phyloP scores from a whole-genome alignment of 2,329 filamentous ascomycete species.

The Fusarium chuoi region DNA sequence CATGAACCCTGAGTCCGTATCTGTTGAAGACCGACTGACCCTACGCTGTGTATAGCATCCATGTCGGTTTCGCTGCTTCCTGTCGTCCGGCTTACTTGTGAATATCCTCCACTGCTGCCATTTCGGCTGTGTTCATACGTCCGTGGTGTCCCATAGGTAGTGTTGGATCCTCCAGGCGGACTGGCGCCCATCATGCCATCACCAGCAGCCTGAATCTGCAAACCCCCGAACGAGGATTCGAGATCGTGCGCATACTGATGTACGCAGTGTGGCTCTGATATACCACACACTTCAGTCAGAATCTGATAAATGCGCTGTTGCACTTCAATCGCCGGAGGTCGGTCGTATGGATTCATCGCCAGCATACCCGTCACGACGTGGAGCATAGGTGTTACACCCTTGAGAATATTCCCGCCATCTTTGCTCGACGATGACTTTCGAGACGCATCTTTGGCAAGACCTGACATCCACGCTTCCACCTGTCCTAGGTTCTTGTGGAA shows the following conservation, averaged over 20 bases:
- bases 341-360: slow-evolving; percentile 59
- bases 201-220: slow-evolving; percentile 31
- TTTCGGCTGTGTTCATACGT: slow-evolving; percentile 46
- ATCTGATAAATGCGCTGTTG: slow-evolving; percentile 64
- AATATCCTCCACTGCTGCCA: slow-evolving; percentile 50
- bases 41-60: slow-evolving; percentile 37
- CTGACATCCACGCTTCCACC: slow-evolving; percentile 74
- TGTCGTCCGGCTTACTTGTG: slow-evolving; percentile 49
- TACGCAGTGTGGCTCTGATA: slow-evolving; percentile 65
- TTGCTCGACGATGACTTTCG: slow-evolving; percentile 54
- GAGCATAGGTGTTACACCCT: slow-evolving; percentile 63
- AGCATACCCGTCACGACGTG: slow-evolving; percentile 66
- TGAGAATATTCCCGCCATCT: slow-evolving; percentile 58
- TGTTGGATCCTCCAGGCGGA: slow-evolving; percentile 34
- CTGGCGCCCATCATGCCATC: slow-evolving; percentile 14
- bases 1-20: slow-evolving; percentile 33
- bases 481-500: slow-evolving; percentile 78
- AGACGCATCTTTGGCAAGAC: slow-evolving; percentile 67
- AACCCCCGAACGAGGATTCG: slow-evolving; percentile 38
- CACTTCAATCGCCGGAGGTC: slow-evolving; percentile 64
- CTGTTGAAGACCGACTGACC: slow-evolving; percentile 37
- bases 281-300: slow-evolving; percentile 59
- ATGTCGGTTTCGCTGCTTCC: slow-evolving; percentile 45
- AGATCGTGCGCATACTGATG: slow-evolving; percentile 57
- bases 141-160: slow-evolving; percentile 47